phyloP scores from a whole-genome alignment of 1,284 basidiomycete genomes.

The Moniliophthora roreri region DNA sequence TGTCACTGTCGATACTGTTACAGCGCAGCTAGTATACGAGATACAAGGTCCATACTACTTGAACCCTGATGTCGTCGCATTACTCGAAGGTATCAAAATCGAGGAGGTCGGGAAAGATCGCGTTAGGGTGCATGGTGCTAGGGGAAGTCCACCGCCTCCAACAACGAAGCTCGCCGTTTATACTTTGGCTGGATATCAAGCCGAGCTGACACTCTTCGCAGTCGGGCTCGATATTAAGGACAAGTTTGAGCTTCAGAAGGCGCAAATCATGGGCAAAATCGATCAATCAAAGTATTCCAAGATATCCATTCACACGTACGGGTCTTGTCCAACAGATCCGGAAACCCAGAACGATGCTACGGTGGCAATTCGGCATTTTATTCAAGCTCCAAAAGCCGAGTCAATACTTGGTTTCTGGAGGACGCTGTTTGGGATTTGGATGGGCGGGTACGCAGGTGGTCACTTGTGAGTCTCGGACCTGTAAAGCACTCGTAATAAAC shows the following conservation, averaged over 20 bases:
- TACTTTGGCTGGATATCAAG: conserved; percentile 22
- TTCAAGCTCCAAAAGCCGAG: conserved; percentile 11
- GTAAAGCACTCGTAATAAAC: neutral
- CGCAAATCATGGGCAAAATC: conserved; percentile 13
- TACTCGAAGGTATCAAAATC: conserved; percentile 5
- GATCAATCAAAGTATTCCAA: conserved; percentile 11
- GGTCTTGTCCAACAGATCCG: conserved; percentile 5
- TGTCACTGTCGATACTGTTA: conserved; percentile 21
- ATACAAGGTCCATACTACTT: conserved; percentile 24
- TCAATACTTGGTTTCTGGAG: conserved; percentile 6
- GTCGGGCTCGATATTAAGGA: conserved; percentile 20
- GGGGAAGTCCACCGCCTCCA: conserved; percentile 18
- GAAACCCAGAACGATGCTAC: conserved; percentile 11
- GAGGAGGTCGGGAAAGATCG: conserved; percentile 19
- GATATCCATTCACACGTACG: conserved; percentile 15
- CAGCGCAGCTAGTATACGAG: conserved; percentile 23
- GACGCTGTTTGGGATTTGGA: conserved; percentile 6
- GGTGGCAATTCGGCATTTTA: conserved; percentile 13
- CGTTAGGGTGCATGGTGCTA: conserved; percentile 17
- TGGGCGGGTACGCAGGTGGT: neutral
- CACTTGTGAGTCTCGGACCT: neutral
- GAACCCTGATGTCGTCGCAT: conserved; percentile 21
- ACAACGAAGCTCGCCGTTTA: conserved; percentile 23
- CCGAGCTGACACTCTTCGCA: conserved; percentile 18
- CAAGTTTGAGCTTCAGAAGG: conserved; percentile 19